Base-by-base conservation (phyloP, 306 rosid species). In the Prunus fruticosa region DNA sequence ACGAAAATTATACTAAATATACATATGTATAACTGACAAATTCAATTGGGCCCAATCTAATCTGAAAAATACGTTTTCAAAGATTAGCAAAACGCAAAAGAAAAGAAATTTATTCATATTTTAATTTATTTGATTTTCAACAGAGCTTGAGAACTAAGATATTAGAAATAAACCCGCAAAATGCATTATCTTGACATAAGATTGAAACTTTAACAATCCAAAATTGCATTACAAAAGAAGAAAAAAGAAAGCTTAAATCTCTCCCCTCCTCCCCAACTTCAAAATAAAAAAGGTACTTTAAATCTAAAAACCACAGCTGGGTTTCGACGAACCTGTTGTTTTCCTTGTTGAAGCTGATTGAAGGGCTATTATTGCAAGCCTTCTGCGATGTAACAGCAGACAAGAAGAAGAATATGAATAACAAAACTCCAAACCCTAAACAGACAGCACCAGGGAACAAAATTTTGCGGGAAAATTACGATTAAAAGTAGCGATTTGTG, bases 191-290 rank as follows among this genome's bases (percentile, higher is more conserved):
- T 15, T 34, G 3, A 6, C 2, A 54, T 45, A 3, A 71, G 50
- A 53, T 30, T 20, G 65, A 71, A 71, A 34, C 15, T 45, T 50
- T n/a, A 32, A 53, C 12, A 73, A 10, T 43, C 76, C 76, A 69
- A 69, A 56, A 56, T 3, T 56, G 66, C 54, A 12, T 34, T 28
- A 28, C 67, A 30, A 62, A 34, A 53, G 3, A 71, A 14, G 5
- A 45, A 27, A 28, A 19, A 8, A 0, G 2, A 27, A 18, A 43
- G 30, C 45, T 73, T 45, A 27, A 60, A 32, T 43, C 79, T 6
- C 28, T 34, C 6, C 43, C 43, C 9, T 38, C 10, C 43, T 38
- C 9, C 43, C 43, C 43, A 6, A 38, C 9, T 38, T 11, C 75
- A 34, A 14, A 60, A n/a, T n/a, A 32, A 45, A 34, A 5, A 71